These are phyloP conservation scores for Xylaria multiplex DNA, from an alignment of 2,329 filamentous ascomycete species.

Conservation along the genomic window DNA sequence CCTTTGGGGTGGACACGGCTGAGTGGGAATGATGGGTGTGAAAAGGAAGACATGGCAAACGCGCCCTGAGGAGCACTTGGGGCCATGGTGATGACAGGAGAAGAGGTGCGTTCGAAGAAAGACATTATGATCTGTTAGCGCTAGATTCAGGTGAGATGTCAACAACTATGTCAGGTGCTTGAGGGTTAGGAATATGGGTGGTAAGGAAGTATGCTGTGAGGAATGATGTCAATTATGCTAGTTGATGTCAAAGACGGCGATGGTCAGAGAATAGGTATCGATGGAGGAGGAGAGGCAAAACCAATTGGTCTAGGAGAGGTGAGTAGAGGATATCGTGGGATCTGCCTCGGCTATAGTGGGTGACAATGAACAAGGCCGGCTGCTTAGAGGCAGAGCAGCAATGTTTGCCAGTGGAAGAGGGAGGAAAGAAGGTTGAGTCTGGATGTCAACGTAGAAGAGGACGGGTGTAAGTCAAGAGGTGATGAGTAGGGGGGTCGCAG, in stretches of 20 bases:
- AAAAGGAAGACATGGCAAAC: slow-evolving; percentile 54
- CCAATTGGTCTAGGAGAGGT: slow-evolving; percentile 44
- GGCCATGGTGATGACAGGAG: slow-evolving; percentile 55
- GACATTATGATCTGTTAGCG: slow-evolving; percentile 50
- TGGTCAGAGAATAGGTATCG: slow-evolving; percentile 26
- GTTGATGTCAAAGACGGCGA: slow-evolving; percentile 21
- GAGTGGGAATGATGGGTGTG: slow-evolving; percentile 51
- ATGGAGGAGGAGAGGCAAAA: slow-evolving; percentile 20
- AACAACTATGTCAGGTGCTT: slow-evolving; percentile 45
- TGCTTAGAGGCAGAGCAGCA: slow-evolving; percentile 7
- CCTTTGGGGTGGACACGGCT: slow-evolving; percentile 50
- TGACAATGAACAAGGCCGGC: slow-evolving; percentile 20
- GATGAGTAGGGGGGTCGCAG: background rate
- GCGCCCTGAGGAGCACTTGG: slow-evolving; percentile 56
- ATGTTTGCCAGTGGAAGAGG: slow-evolving; percentile 8
- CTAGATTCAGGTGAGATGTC: slow-evolving; percentile 48
- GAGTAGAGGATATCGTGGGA: slow-evolving; percentile 37
- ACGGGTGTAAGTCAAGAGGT: slow-evolving; percentile 33
- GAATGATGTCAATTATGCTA: slow-evolving; percentile 35
- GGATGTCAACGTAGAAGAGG: slow-evolving; percentile 17
- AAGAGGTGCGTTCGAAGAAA: slow-evolving; percentile 52
- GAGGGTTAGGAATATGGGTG: slow-evolving; percentile 18
- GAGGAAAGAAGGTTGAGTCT: slow-evolving; percentile 11
- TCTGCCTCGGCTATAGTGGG: slow-evolving; percentile 19
- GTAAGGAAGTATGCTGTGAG: slow-evolving; percentile 29